These are phyloP conservation scores for Pythium brachiatum DNA, from an alignment of 352 stramenopile genomes.

Conservation along the genomic window DNA sequence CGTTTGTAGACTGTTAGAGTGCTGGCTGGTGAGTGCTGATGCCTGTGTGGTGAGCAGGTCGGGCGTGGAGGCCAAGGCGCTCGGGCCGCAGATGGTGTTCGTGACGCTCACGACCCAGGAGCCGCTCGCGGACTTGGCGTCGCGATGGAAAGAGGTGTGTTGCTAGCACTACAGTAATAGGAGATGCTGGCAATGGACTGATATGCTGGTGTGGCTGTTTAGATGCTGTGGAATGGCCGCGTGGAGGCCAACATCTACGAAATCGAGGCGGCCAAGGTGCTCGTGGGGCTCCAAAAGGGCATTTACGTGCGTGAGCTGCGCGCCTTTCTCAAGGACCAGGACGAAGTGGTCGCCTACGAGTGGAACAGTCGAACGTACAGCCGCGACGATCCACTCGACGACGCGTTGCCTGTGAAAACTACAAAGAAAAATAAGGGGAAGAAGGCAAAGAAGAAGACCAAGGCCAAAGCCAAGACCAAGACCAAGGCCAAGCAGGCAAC, in stretches of 20 bases:
- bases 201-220: conserved; percentile 1
- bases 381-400: conserved; percentile 1
- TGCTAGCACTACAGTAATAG: neutral
- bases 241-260: conserved; percentile 72
- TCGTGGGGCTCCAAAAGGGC: conserved; percentile 66
- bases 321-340: conserved; percentile 49
- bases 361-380: conserved; percentile 53
- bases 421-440: conserved; percentile 22
- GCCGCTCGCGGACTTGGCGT: conserved; percentile 40
- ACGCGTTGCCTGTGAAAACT: conserved; percentile 6
- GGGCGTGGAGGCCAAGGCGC: conserved; percentile 37
- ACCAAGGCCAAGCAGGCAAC: conserved; percentile 8
- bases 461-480: conserved; percentile 12
- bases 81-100: conserved; percentile 82
- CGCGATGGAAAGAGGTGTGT: conserved; percentile 70
- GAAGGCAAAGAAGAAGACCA: conserved; percentile 13
- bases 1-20: conserved; percentile 1
- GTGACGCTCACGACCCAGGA: conserved; percentile 50
- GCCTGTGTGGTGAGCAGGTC: conserved; percentile 23
- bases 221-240: conserved; percentile 77
- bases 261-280: conserved; percentile 48
- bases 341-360: conserved; percentile 57
- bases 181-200: neutral
- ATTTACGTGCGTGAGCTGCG: conserved; percentile 44
- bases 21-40: neutral